Conservation (phyloP, 176 grass and related monocot genomes). For the Bonia amplexicaulis region DNA sequence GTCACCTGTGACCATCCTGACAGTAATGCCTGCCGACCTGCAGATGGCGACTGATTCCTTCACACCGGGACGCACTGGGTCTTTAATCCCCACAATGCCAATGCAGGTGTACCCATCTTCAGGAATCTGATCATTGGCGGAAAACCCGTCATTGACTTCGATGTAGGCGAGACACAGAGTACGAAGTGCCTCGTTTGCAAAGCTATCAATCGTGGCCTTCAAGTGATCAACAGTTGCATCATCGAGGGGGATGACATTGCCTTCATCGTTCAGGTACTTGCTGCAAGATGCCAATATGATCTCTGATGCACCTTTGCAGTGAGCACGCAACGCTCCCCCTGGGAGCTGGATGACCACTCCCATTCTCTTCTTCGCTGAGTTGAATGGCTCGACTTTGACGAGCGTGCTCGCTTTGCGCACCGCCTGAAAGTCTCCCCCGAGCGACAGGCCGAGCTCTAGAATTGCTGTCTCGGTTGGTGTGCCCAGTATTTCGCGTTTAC, state of each 20-base stretch:
- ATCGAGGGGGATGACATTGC: constrained; percentile 57
- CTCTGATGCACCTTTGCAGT: constrained; percentile 89
- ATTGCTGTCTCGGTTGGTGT: constrained; percentile 89
- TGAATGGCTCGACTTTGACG: constrained; percentile 87
- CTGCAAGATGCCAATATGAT: constrained; percentile 83
- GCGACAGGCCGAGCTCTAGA: constrained; percentile 73
- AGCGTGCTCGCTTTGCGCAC: constrained; percentile 59
- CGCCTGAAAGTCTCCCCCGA: constrained; percentile 63
- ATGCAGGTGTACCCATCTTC: constrained; percentile 79
- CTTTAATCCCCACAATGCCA: constrained; percentile 93
- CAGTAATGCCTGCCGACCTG: constrained; percentile 86
- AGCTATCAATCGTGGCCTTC: constrained; percentile 63
- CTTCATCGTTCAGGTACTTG: constrained; percentile 67
- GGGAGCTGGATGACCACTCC: constrained; percentile 83
- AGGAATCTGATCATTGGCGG: constrained; percentile 58
- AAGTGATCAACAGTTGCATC: constrained; percentile 48
- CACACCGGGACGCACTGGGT: constrained; percentile 80
- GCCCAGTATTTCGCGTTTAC: constrained; percentile 77
- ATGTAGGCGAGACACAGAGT: constrained; percentile 88
- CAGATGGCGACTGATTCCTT: constrained; percentile 92
- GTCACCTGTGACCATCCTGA: constrained; percentile 97
- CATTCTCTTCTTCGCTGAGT: constrained; percentile 94
- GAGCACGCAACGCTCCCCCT: constrained; percentile 49
- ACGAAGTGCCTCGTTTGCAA: constrained; percentile 88
- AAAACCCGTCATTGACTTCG: constrained; percentile 58